Percentiles rank a stretch among this genome's conserved stretches.
Evolutionary conservation across 306 rosid species (phyloP).

Genomic region (Sophora flavescens): DNA sequence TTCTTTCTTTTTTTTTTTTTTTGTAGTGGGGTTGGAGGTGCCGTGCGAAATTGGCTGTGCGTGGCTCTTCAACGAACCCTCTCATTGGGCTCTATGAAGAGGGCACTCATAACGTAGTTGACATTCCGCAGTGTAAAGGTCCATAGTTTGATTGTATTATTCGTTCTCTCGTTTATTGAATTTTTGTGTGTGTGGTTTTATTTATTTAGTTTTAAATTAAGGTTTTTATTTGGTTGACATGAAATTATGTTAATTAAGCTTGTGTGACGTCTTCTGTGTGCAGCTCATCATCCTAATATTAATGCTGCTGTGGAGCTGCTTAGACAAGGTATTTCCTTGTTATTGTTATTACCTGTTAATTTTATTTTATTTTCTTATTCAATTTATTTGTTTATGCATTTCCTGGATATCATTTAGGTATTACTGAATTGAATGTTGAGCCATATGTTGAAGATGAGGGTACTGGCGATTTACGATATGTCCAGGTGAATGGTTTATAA

Average conservation of each 20-base stretch:
- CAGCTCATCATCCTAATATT: conserved; percentile 98
- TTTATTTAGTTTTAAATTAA: background rate
- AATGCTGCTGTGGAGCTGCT: conserved; percentile 87
- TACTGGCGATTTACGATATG: conserved; percentile 86
- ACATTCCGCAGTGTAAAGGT: conserved; percentile 94
- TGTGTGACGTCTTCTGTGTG: conserved; percentile 12
- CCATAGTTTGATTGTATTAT: conserved; percentile 1
- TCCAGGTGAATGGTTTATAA: conserved; percentile 58
- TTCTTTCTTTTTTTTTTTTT: background rate
- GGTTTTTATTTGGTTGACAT: conserved; percentile 11
- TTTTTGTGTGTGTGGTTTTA: background rate
- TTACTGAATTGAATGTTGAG: conserved; percentile 60
- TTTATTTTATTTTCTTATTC: conserved; percentile 1
- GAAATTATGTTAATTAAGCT: conserved; percentile 33
- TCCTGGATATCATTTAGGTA: conserved; percentile 56
- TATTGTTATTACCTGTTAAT: conserved; percentile 3
- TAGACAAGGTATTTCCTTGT: conserved; percentile 61
- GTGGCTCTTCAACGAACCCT: conserved; percentile 75
- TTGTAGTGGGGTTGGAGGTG: conserved; percentile 94
- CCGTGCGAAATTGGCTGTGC: conserved; percentile 93
- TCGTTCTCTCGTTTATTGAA: background rate
- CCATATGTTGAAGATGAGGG: conserved; percentile 91
- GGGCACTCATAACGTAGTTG: conserved; percentile 88
- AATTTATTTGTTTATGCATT: conserved; percentile 1
- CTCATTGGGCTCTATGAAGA: conserved; percentile 86